Base-by-base conservation (phyloP, 2,329 filamentous ascomycete genomes). In the Pezicula neosporulosa region DNA sequence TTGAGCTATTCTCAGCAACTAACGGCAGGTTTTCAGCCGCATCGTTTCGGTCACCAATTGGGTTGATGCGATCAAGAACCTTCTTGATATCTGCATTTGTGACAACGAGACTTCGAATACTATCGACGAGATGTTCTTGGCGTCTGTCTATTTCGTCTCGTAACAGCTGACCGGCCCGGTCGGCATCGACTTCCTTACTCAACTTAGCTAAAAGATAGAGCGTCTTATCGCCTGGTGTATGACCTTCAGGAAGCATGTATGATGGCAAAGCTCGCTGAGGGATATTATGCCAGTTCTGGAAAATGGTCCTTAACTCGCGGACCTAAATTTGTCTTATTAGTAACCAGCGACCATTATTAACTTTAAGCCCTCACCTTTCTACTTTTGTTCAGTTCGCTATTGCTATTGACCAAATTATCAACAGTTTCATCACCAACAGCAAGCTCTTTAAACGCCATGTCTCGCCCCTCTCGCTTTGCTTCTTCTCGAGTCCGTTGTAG, bases 151-250 rank as follows among this genome's bases (percentile, higher is more conserved):
- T 50, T 19, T 55, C 49, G 3, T 36, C 27, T 24, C 30, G 24
- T 19, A 55, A 18, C 2, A 49, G 16, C 9, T 37, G 24, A 12
- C 39, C 41, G 1, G 53, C 53, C 12, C 19, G 44, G 5, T n/a
- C 18, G 10, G 21, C 16, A 37, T 52, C 49, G 10, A 48, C 39
- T 19, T 55, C 50, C 12, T 55, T 55, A 39, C 49, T 55, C 4
- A 55, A 19, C 28, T 33, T 55, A 12, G 53, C 53, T 7, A 55
- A 43, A 21, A 55, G 28, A 38, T 50, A 52, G 15, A 55, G 19
- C 12, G 49, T 55, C 21, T 55, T 52, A 36, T 52, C 53, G 3
- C 53, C 49, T 21, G 50, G 49, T 2, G 43, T 48, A 16, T 55
- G 49, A 10, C 50, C 47, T 35, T 52, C 53, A 4, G 50, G 49